These are phyloP conservation scores for Pseudozyma thailandica DNA, from an alignment of 1,284 basidiomycete species.

Conservation along the genomic window DNA sequence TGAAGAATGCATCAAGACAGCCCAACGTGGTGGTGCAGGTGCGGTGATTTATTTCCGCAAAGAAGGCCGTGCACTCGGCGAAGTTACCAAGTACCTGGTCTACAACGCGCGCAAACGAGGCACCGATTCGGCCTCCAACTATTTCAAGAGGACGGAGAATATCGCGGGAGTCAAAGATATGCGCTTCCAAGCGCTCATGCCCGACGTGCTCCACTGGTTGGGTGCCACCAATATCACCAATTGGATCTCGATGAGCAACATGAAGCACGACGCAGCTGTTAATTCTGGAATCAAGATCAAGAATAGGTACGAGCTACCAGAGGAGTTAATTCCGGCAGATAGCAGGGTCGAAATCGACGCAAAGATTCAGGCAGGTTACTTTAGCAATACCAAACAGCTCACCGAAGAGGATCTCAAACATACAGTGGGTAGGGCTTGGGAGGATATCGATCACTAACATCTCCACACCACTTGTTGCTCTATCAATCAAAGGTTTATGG, in stretches of 20 bases:
- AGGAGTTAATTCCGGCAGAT: slow-evolving; percentile 58
- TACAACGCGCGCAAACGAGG: slow-evolving; percentile 96
- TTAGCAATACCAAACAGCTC: slow-evolving; percentile 43
- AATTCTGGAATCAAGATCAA: slow-evolving; percentile 84
- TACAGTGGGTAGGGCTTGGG: slow-evolving; percentile 87
- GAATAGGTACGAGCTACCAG: slow-evolving; percentile 68
- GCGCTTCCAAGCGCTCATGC: slow-evolving; percentile 79
- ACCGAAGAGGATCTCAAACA: slow-evolving; percentile 50
- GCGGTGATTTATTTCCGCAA: slow-evolving; percentile 94
- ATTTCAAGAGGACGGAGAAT: slow-evolving; percentile 91
- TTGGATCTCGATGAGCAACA: slow-evolving; percentile 84
- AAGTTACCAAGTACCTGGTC: slow-evolving; percentile 74
- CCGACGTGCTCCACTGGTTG: slow-evolving; percentile 78
- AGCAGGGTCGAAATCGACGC: slow-evolving; percentile 58
- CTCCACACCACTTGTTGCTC: too few species aligned
- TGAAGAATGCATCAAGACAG: slow-evolving; percentile 86
- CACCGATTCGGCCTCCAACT: slow-evolving; percentile 88
- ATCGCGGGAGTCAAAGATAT: slow-evolving; percentile 83
- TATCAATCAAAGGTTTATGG: too few species aligned
- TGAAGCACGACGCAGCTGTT: slow-evolving; percentile 88
- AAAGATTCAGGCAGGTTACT: slow-evolving; percentile 81
- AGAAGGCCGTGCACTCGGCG: slow-evolving; percentile 89
- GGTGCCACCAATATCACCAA: slow-evolving; percentile 58
- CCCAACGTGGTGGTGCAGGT: slow-evolving; percentile 89
- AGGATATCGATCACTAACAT: slow-evolving; percentile 65